Conservation (phyloP, 352 stramenopile species). For the Globisporangium uncinulatum region DNA sequence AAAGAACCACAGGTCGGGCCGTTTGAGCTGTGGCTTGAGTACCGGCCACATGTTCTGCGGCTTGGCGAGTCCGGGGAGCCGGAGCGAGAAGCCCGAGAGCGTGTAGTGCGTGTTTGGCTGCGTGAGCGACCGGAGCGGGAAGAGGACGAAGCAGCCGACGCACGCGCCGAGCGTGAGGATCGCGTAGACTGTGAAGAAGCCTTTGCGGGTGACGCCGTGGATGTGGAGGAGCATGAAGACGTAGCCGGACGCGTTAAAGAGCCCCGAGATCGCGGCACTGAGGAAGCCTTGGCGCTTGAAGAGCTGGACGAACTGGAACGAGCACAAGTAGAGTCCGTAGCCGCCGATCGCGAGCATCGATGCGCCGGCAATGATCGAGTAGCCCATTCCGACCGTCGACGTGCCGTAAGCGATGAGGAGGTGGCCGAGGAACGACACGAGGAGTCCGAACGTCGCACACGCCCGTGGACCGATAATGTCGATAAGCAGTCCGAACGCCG, state of each 20-base stretch:
- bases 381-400: slow-evolving; percentile 22
- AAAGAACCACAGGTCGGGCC: slow-evolving; percentile 23
- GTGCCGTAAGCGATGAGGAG: slow-evolving; percentile 34
- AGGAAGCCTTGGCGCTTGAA: slow-evolving; percentile 36
- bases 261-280: slow-evolving; percentile 33
- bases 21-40: slow-evolving; percentile 17
- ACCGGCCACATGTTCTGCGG: slow-evolving; percentile 13
- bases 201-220: slow-evolving; percentile 26
- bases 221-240: slow-evolving; percentile 43
- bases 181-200: slow-evolving; percentile 38
- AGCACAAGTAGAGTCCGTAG: slow-evolving; percentile 36
- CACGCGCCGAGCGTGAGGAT: slow-evolving; percentile 16
- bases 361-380: slow-evolving; percentile 36
- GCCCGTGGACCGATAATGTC: slow-evolving; percentile 38
- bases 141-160: slow-evolving; percentile 22
- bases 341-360: slow-evolving; percentile 37
- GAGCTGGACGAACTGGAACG: slow-evolving; percentile 46
- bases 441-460: slow-evolving; percentile 25
- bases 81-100: slow-evolving; percentile 18
- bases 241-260: slow-evolving; percentile 51
- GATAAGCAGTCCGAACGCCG: slow-evolving; percentile 34
- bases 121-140: slow-evolving; percentile 17
- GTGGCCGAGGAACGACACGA: slow-evolving; percentile 40
- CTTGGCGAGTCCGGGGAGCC: slow-evolving; percentile 13
- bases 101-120: slow-evolving; percentile 9